Base-by-base conservation (phyloP, 768 basidiomycete genomes). In the Boletus reticulatus region DNA sequence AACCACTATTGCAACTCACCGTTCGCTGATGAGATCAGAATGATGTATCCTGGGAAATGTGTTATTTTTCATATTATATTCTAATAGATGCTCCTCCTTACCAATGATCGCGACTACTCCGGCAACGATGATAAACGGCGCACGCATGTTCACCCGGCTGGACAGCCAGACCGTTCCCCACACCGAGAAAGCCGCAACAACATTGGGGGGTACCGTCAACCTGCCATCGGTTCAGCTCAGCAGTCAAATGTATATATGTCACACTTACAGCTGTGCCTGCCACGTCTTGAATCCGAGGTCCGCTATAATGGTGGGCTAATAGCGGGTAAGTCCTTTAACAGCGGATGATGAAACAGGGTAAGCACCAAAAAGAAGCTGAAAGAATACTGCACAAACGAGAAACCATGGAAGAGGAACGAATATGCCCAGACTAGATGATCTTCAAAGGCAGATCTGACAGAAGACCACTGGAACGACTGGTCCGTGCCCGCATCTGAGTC, bases 341-440 rank as follows among this genome's bases (percentile, higher is more conserved):
- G 34, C 38, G 42, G 24, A 14, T 11, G 47, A 19, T 17, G 41
- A 32, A 43, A 34, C 16, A 24, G n/a, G 10, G 58, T 36, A 43
- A 59, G 10, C n/a, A 59, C 81, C 77, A 84, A 57, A 69, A 85
- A 85, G 8, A 86, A 68, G 65, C 80, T 82, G 57, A 84, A 62
- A 16, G 83, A 82, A 62, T 84, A 84, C 20, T 81, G 61, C 11
- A 79, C 82, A 59, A 83, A 84, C 3, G 84, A 79, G 60, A 80
- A 84, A 1, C 81, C 83, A 56, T 85, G 84, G 68, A 85, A 85
- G 1, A 85, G 71, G 19, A 84, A 61, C 0, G 81, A 81, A 63
- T 86, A 86, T 5, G 72, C 79, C 81, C 83, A 84, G 14, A 83
- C 80, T 16, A 85, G 70, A 54, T 79, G 84, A 58, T 87, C 83